Evolutionary conservation across 345 rosid species (phyloP).

Genomic region (Eucalyptus cloeziana): DNA sequence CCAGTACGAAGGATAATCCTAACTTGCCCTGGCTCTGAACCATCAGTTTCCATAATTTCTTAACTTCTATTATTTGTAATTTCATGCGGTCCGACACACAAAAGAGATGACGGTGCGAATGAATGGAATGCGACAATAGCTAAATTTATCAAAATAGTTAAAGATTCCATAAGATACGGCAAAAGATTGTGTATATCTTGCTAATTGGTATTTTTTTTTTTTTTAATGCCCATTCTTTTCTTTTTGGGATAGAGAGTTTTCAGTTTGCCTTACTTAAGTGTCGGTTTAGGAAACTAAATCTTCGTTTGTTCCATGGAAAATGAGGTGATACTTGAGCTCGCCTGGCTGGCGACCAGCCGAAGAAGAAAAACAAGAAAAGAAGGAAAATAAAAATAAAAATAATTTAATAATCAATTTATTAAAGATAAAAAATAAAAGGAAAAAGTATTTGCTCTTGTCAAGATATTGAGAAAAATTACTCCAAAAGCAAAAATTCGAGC

Average conservation of each 20-base stretch:
- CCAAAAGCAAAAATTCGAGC: neutral
- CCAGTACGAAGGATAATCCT: no score
- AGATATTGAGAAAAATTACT: neutral
- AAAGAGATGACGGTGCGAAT: neutral
- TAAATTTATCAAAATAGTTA: no score
- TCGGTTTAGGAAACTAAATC: neutral
- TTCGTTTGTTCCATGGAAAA: no score
- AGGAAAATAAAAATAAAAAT: no score
- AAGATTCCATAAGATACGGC: no score
- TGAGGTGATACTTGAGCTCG: no score
- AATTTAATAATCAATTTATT: no score
- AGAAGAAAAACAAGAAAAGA: no score
- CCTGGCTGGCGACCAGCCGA: rapidly evolving
- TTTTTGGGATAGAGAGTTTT: no score
- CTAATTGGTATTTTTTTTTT: no score
- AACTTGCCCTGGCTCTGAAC: rapidly evolving
- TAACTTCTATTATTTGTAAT: neutral
- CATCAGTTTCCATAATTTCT: neutral
- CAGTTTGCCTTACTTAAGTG: no score
- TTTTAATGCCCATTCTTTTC: neutral
- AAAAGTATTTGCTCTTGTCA: neutral
- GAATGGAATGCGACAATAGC: neutral
- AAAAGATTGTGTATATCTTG: neutral
- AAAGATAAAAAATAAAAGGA: no score
- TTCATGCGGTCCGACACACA: neutral